Evolutionary conservation across 345 rosid genomes (phyloP), one percentile per base, ranked within the genome.

Genomic region (Lepidium aucheri): DNA sequence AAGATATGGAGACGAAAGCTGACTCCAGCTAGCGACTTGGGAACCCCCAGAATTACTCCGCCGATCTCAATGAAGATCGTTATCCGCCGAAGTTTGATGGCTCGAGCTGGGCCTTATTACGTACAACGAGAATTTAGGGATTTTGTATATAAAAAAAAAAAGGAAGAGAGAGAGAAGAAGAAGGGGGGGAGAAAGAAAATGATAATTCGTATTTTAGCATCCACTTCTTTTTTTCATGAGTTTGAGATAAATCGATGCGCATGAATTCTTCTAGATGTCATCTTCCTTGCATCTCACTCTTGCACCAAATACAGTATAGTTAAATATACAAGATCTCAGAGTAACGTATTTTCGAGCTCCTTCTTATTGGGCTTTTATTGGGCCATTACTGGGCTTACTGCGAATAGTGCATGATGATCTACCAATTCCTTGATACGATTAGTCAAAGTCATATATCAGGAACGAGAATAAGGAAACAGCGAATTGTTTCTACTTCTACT

Each of bases 1-100:
- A 36, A 47, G 66, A 72, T 57, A 54, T 20, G 53, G 70, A 20
- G 65, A 57, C 65, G 2, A 45, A 32, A 57, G 54, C 76, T 72
- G 66, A 45, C 14, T 42, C 67, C 47, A 65, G 54, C 71, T 65
- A n/a, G n/a, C n/a, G n/a, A n/a, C 60, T 53, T 14, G 41, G 44
- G 12, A 12, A 44, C 12, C 20, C n/a, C 24, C 0, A 60, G 22
- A 20, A 12, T 5, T 6, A 46, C 17, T 18, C 53, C 65, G 28
- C 44, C 44, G 64, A 4, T 63, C 32, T 11, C 15, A 13, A 36
- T 4, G n/a, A 9, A 13, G 28, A 41, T 11, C 0, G 9, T 33
- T 65, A 60, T 65, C 67, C 66, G n/a, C n/a, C n/a, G n/a, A n/a
- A n/a, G n/a, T n/a, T n/a, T n/a, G n/a, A n/a, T n/a, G n/a, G n/a